Evolutionary conservation across 257 asterid species (phyloP).

Genomic region (Ilex aquifolium): DNA sequence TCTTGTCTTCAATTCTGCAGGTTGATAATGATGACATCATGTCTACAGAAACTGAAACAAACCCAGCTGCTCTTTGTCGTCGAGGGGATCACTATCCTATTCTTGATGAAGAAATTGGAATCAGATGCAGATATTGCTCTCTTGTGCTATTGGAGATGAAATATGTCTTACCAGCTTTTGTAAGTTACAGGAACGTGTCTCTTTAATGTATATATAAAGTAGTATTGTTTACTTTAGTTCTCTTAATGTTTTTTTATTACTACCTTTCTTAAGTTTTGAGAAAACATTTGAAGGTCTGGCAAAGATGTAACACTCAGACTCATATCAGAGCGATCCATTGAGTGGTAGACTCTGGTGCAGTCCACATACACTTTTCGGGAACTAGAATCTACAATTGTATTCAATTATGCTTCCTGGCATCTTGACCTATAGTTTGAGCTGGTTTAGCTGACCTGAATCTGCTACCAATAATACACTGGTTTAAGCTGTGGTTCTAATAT

Average conservation of each 20-base stretch:
- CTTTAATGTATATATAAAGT: background rate
- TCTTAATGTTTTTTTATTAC: background rate
- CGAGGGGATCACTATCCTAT: constrained; percentile 37
- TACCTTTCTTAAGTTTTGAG: background rate
- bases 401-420: too few species aligned
- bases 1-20: constrained; percentile 20
- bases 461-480: too few species aligned
- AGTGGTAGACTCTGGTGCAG: background rate
- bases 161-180: constrained; percentile 54
- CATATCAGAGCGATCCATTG: background rate
- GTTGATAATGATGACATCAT: constrained; percentile 12
- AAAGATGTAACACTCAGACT: background rate
- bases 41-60: constrained; percentile 8
- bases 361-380: background rate
- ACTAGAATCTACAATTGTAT: too few species aligned
- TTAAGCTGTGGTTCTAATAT: background rate
- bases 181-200: constrained; percentile 18
- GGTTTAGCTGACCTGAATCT: too few species aligned
- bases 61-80: constrained; percentile 24
- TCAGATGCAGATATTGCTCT: constrained; percentile 41
- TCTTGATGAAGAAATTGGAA: constrained; percentile 63
- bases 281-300: background rate
- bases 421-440: too few species aligned
- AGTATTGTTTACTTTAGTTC: background rate
- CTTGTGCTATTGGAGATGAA: constrained; percentile 41